Percentiles rank a stretch among this genome's conserved stretches.
Conservation (phyloP, 2,329 filamentous ascomycete species). For the Pseudocercospora crystallina region DNA sequence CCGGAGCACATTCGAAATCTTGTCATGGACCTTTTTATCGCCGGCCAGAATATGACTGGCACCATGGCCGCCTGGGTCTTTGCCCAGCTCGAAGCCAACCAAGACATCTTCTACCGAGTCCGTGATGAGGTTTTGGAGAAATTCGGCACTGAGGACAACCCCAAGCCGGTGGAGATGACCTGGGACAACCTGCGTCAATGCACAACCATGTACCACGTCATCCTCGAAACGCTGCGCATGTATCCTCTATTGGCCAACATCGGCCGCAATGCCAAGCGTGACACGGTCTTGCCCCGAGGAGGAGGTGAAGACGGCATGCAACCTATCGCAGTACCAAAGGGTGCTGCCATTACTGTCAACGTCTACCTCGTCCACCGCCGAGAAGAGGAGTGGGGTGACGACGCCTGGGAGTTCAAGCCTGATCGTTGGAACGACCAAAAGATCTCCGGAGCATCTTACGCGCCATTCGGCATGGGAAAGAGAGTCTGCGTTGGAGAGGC, state of each 20-base stretch:
- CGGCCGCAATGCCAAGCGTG: constrained; percentile 43
- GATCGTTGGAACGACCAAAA: constrained; percentile 27
- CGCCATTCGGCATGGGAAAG: constrained; percentile 27
- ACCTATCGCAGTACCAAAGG: constrained; percentile 43
- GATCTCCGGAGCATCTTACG: constrained; percentile 20
- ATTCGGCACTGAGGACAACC: constrained; percentile 43
- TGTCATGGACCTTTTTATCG: constrained; percentile 49
- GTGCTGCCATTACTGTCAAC: constrained; percentile 43
- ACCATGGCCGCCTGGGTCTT: constrained; percentile 45
- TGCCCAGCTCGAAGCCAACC: constrained; percentile 31
- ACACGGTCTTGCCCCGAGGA: constrained; percentile 47
- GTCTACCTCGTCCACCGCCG: constrained; percentile 52
- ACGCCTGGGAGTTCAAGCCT: constrained; percentile 46
- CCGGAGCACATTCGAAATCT: constrained; percentile 42
- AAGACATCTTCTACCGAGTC: constrained; percentile 27
- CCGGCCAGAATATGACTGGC: constrained; percentile 59
- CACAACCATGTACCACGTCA: constrained; percentile 45
- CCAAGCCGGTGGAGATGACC: constrained; percentile 6
- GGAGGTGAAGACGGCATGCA: constrained; percentile 43
- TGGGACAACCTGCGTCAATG: constrained; percentile 26
- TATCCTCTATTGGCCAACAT: constrained; percentile 50
- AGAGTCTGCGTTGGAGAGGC: constrained; percentile 22
- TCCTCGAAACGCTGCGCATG: constrained; percentile 43
- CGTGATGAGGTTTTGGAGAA: constrained; percentile 24
- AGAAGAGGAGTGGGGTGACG: constrained; percentile 47